Evolutionary conservation across 2,329 filamentous ascomycete genomes (phyloP).

Genomic region (Paracoccidioides lutzii): DNA sequence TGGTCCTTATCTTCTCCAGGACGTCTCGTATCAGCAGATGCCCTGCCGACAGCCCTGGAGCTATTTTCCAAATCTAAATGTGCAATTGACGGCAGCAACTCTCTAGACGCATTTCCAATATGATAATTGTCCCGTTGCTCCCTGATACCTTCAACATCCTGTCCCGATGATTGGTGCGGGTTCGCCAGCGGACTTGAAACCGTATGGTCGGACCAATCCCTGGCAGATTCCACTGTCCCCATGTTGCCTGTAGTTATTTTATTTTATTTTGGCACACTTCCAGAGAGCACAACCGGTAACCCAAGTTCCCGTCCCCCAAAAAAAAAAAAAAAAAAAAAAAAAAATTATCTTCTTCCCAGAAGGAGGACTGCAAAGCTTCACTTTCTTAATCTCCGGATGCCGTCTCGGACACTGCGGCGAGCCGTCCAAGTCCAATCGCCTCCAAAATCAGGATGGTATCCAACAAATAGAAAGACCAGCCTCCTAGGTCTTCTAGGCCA

Average conservation of each 20-base stretch:
- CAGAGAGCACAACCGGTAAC: not conserved
- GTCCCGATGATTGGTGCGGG: slow-evolving; percentile 6
- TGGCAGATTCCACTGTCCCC: slow-evolving; percentile 28
- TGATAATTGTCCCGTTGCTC: not conserved
- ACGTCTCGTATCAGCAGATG: slow-evolving; percentile 31
- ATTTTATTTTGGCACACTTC: slow-evolving; percentile 11
- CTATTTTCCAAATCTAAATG: slow-evolving; percentile 25
- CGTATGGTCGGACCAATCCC: slow-evolving; percentile 23
- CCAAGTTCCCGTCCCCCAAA: not conserved
- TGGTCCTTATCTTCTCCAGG: slow-evolving; percentile 33
- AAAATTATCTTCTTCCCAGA: not conserved
- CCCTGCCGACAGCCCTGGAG: slow-evolving; percentile 25
- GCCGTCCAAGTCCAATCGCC: not conserved
- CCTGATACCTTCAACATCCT: not conserved
- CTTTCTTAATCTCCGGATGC: not conserved
- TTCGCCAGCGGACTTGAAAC: slow-evolving; percentile 2
- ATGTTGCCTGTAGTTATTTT: slow-evolving; percentile 11
- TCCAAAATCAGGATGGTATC: not conserved
- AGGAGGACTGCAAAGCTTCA: not conserved
- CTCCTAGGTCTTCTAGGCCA: not conserved
- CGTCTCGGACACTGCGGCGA: not conserved
- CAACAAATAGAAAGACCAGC: not conserved
- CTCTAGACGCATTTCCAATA: slow-evolving; percentile 17
- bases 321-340: not conserved
- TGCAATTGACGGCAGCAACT: slow-evolving; percentile 32